Evolutionary conservation across 106 monocot genomes (phyloP), one percentile per base, ranked within the genome.

Genomic region (Triglochin maritima): DNA sequence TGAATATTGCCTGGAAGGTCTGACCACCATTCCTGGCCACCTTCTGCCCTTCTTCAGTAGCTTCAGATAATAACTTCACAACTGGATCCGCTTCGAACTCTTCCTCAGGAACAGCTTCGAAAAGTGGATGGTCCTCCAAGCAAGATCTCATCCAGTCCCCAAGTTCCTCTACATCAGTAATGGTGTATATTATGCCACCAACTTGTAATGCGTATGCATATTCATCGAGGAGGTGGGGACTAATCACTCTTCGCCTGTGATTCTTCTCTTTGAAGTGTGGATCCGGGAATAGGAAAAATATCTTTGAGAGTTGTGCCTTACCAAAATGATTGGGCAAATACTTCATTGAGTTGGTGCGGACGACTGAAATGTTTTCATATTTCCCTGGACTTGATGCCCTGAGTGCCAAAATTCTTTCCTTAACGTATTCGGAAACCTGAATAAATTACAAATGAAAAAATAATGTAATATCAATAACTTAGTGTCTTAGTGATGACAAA

Each of bases 211-310:
- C 75, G 66, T 84, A 98, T 4, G 91, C 96, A 55, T 98, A 91
- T 72, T 98, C 96, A 53, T 98, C 96, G 2, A 98, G 88, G 57
- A 98, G 70, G 52, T 88, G 96, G 50, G 59, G 16, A 70, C 96
- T 98, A 51, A 98, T 87, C 6, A 98, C 91, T 47, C 96, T 58
- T 6, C 91, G 75, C 50, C 96, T 69, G 58, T 88, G 96, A 76
- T 96, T 96, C 78, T 96, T 96, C 83, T 98, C 96, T 68, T 98
- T 98, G 74, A 98, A 98, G 13, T 98, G 96, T 7, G 96, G 96
- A 66, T 98, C 96, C 1, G 96, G 96, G 44, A 98, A 98, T 8
- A 98, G 76, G 69, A 98, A 98, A 79, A 98, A 91, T 88, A 91
- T 98, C 74, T 98, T 98, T 0, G 72, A 76, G 4, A 98, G 87